Conservation (phyloP, 129 eudicot species). For the Rutidosis leptorrhynchoides region DNA sequence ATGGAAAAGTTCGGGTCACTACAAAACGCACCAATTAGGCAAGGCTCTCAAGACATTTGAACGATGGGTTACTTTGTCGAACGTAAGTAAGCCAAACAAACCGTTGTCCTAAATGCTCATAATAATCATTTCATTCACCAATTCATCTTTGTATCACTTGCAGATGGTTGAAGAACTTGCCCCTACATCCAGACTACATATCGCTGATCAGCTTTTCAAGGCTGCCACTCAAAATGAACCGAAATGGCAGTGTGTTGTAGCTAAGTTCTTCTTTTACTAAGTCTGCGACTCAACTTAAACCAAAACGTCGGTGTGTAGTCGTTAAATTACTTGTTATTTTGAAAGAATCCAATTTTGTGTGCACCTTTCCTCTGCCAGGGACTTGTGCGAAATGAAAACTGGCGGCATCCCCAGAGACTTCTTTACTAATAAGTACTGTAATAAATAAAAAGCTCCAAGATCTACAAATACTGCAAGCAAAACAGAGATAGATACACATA, state of each 20-base stretch:
- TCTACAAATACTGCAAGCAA: neutral
- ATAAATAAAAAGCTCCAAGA: slow-evolving; percentile 6
- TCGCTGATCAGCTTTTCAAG: neutral
- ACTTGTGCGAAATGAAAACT: too few species aligned
- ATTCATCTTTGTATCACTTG: neutral
- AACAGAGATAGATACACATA: slow-evolving; percentile 16
- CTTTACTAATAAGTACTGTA: too few species aligned
- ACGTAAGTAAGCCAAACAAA: slow-evolving; percentile 45
- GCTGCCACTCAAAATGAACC: neutral
- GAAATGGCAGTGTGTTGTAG: neutral
- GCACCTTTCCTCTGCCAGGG: too few species aligned
- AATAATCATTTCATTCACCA: neutral
- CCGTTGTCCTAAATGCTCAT: neutral
- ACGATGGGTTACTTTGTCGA: slow-evolving; percentile 50
- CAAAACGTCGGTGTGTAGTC: too few species aligned
- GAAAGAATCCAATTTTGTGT: neutral
- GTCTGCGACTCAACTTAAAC: too few species aligned
- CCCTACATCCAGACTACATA: neutral
- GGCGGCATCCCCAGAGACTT: too few species aligned
- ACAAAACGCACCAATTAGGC: slow-evolving; percentile 67
- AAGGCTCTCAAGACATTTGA: slow-evolving; percentile 57
- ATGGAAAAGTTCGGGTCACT: too few species aligned
- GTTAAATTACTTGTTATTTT: too few species aligned
- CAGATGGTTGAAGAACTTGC: slow-evolving; percentile 31
- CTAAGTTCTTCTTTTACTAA: neutral